Conservation (phyloP, 257 asterid genomes). For the Vinca minor region DNA sequence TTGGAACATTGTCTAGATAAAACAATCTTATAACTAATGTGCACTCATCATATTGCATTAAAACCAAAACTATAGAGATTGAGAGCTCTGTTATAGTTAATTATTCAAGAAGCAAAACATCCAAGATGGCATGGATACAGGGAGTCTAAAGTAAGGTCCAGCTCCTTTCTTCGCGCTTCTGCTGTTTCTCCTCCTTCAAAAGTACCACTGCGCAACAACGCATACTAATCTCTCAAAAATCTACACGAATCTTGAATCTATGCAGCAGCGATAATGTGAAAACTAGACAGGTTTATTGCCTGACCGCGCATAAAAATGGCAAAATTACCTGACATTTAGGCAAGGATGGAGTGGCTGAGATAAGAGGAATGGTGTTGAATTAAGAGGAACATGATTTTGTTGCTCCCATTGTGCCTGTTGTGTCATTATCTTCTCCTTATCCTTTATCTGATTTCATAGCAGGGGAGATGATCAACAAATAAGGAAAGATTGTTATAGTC, state of each 20-base stretch:
- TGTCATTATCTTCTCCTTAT: slow-evolving; percentile 44
- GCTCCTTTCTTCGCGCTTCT: slow-evolving; percentile 52
- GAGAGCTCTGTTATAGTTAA: too few relatives aligned
- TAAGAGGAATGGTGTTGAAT: too few relatives aligned
- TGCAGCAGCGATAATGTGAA: neutral
- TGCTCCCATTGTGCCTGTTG: slow-evolving; percentile 46
- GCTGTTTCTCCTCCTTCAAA: slow-evolving; percentile 39
- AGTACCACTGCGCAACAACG: slow-evolving; percentile 15
- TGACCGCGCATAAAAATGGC: neutral
- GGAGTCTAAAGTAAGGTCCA: too few relatives aligned
- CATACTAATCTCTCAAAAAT: neutral
- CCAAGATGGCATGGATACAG: slow-evolving; percentile 71
- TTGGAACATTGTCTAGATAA: too few relatives aligned
- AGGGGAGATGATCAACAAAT: neutral
- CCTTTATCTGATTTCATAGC: slow-evolving; percentile 39
- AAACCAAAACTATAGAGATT: too few relatives aligned
- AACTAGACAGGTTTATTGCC: neutral
- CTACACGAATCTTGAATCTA: neutral
- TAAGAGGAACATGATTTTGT: too few relatives aligned
- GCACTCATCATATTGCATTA: too few relatives aligned
- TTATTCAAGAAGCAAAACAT: slow-evolving; percentile 35
- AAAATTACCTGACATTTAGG: slow-evolving; percentile 43
- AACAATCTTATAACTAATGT: too few relatives aligned
- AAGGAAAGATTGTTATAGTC: neutral
- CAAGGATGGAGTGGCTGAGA: slow-evolving; percentile 30